Conservation (phyloP, 331 rosid species). For the Quercus tomentella region DNA sequence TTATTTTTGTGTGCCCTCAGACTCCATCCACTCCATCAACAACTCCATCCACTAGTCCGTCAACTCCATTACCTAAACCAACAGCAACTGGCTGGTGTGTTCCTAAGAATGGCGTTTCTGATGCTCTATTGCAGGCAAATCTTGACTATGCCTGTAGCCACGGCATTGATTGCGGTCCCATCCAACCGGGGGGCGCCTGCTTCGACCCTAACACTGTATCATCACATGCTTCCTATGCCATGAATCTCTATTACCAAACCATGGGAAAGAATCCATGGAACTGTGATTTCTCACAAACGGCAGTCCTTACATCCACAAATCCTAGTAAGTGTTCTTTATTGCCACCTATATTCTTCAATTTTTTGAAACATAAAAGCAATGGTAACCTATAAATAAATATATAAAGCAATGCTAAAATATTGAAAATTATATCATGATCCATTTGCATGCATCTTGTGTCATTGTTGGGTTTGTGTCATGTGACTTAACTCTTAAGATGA, state of each 20-base stretch:
- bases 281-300: conserved; percentile 92
- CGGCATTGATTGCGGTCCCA: conserved; percentile 71
- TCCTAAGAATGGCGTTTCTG: conserved; percentile 57
- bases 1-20: neutral
- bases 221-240: conserved; percentile 85
- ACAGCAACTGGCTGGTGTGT: conserved; percentile 62
- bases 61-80: conserved; percentile 44
- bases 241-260: conserved; percentile 82
- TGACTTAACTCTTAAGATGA: neutral
- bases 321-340: conserved; percentile 62
- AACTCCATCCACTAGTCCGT: conserved; percentile 17
- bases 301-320: conserved; percentile 63
- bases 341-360: neutral
- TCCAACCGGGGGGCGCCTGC: conserved; percentile 84
- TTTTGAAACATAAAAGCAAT: neutral
- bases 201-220: conserved; percentile 70
- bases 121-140: conserved; percentile 64
- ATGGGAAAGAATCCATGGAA: conserved; percentile 50
- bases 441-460: neutral
- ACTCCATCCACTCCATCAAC: conserved; percentile 47
- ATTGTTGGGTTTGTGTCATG: neutral
- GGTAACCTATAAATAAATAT: no score
- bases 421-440: neutral
- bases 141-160: conserved; percentile 85
- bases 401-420: neutral